Conservation (phyloP, 192 early-diverging fungal species). For the Linnemannia hyalina region DNA sequence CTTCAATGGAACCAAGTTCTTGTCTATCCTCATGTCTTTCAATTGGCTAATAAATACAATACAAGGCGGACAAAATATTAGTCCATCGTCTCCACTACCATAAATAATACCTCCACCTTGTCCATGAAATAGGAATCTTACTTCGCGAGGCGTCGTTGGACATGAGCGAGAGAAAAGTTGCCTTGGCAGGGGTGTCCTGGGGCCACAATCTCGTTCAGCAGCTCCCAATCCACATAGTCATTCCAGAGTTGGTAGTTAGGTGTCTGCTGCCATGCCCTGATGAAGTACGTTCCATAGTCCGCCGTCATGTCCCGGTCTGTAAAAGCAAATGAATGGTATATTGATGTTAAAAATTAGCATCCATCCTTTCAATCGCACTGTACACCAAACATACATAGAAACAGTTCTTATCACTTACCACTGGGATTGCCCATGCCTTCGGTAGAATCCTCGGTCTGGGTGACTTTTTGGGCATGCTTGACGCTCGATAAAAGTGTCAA, state of each 20-base stretch:
- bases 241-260: conserved; percentile 79
- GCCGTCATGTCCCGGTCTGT: conserved; percentile 67
- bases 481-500: conserved; percentile 75
- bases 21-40: conserved; percentile 62
- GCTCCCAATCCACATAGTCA: conserved; percentile 66
- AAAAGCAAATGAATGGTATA: background rate
- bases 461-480: conserved; percentile 64
- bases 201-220: conserved; percentile 68
- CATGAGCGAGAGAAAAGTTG: conserved; percentile 60
- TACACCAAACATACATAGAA: background rate
- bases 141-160: conserved; percentile 67
- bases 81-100: no score
- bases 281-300: conserved; percentile 75
- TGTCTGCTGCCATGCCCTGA: conserved; percentile 76
- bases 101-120: background rate
- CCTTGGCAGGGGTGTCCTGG: conserved; percentile 69
- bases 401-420: conserved; percentile 15
- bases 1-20: conserved; percentile 61
- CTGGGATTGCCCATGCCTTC: conserved; percentile 33
- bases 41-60: conserved; percentile 51
- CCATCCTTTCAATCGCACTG: background rate
- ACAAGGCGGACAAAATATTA: background rate
- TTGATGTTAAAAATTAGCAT: background rate
- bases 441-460: conserved; percentile 40
- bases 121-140: conserved; percentile 19